Base-by-base conservation (phyloP, 2,329 filamentous ascomycete species). In the Ascochyta fabae region DNA sequence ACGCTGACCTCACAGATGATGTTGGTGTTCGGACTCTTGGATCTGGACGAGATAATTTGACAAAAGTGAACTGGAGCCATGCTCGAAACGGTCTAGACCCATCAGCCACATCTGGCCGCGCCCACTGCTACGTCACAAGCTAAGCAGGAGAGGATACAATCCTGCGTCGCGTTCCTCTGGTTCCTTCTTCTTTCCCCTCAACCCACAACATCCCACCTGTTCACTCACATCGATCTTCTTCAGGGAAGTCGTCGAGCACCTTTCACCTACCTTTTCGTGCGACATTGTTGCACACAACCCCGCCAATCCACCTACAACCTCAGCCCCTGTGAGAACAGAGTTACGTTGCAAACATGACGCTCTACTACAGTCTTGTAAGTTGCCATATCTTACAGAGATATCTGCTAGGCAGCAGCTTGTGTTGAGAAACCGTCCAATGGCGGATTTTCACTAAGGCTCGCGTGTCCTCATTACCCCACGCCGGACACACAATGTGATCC, bases 311-410 rank as follows among this genome's bases (percentile, higher is more conserved):
- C 22, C 26, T 27, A 46, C 33, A 35, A 61, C 56, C 49, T 55
- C 56, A 56, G 58, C 54, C 51, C 42, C 42, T 48, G 39, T 55
- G 53, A 60, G 46, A 59, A 65, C 51, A 62, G 57, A 65, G 67
- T 58, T 65, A 75, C 60, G 64, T 66, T 70, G 75, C 74, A 78
- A 84, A 68, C 64, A 88, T 88, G 86, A 88, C 86, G 72, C 85
- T 88, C 72, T 88, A 88, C 78, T 88, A 87, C 81, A 87, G 83
- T 69, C 79, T 88, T 57, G 85, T 87, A 81, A 73, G 84, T 53
- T 40, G 24, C 44, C 26, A 41, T 46, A 45, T 51, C 36, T 33
- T 34, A 9, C 7, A 12, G 12, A 10, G 15, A 48, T 15, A 12
- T 23, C 50, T 42, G 52, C 27, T 23, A 38, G 29, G 36, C 22